Conservation (phyloP, 2,329 filamentous ascomycete species). For the Phaeosphaeria sp. region DNA sequence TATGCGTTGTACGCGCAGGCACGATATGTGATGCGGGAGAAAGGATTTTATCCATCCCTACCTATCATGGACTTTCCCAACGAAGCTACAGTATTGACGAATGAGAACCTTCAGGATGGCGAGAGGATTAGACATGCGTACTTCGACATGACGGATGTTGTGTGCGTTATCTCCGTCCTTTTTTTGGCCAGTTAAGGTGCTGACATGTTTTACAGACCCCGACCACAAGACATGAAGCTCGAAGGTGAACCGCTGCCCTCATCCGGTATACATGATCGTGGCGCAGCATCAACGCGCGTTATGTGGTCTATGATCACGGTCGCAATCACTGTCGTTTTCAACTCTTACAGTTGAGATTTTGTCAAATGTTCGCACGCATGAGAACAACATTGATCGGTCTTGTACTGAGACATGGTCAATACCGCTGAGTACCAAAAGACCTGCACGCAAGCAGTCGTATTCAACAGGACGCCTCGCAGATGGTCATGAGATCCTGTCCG, state of each 20-base stretch:
- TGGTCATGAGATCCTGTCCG: too few relatives aligned
- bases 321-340: background rate
- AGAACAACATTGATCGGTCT: background rate
- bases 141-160: constrained; percentile 37
- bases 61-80: constrained; percentile 42
- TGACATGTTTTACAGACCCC: constrained; percentile 9
- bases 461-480: too few relatives aligned
- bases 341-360: background rate
- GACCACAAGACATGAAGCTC: constrained; percentile 20
- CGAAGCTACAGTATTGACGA: constrained; percentile 38
- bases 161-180: constrained; percentile 22
- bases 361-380: background rate
- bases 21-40: constrained; percentile 36
- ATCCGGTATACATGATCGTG: constrained; percentile 6
- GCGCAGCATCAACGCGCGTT: background rate
- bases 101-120: constrained; percentile 42
- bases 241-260: constrained; percentile 14
- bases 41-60: constrained; percentile 38
- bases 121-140: constrained; percentile 36
- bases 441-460: too few relatives aligned
- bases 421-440: background rate
- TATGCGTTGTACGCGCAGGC: constrained; percentile 44
- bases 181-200: background rate
- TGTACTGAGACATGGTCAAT: background rate
- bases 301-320: background rate